Percentiles rank a stretch among this genome's conserved stretches.
These are phyloP conservation scores for Candida xiaguanensis DNA, from an alignment of 805 yeast species.

Conservation along the genomic window DNA sequence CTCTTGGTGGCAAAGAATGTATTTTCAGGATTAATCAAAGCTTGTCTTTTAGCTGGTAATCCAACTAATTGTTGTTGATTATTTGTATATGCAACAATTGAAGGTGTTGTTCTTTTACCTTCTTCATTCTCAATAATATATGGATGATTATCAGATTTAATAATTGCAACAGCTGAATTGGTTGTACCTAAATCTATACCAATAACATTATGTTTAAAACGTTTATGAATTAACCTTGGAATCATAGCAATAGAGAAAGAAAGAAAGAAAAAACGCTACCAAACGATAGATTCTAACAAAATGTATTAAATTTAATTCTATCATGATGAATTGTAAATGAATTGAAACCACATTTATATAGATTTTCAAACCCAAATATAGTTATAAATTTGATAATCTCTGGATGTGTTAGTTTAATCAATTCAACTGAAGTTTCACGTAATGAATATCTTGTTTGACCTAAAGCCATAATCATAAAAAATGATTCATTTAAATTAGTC, in stretches of 20 bases:
- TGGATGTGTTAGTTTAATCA: not conserved
- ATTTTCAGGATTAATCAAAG: slow-evolving; percentile 68
- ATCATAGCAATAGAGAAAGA: no score
- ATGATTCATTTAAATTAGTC: no score
- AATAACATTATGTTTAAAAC: slow-evolving; percentile 41
- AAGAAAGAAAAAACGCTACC: slow-evolving; percentile 1
- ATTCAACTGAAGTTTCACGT: not conserved
- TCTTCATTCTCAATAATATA: slow-evolving; percentile 71
- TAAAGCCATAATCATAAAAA: no score
- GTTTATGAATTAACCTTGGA: not conserved
- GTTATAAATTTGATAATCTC: not conserved
- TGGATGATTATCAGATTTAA: slow-evolving; percentile 55
- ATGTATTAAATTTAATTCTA: not conserved
- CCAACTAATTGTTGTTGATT: slow-evolving; percentile 54
- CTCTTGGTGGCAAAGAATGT: slow-evolving; percentile 82
- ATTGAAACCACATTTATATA: not conserved
- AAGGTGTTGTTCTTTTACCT: slow-evolving; percentile 78
- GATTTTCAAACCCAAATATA: slow-evolving; percentile 1
- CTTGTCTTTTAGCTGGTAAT: slow-evolving; percentile 72
- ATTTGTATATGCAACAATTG: slow-evolving; percentile 58
- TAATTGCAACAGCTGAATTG: slow-evolving; percentile 79
- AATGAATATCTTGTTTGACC: not conserved
- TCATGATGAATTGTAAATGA: not conserved
- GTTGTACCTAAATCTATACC: slow-evolving; percentile 88
- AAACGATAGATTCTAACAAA: not conserved